Evolutionary conservation across 148 eudicot species (phyloP).

Genomic region (Arbutus unedo): DNA sequence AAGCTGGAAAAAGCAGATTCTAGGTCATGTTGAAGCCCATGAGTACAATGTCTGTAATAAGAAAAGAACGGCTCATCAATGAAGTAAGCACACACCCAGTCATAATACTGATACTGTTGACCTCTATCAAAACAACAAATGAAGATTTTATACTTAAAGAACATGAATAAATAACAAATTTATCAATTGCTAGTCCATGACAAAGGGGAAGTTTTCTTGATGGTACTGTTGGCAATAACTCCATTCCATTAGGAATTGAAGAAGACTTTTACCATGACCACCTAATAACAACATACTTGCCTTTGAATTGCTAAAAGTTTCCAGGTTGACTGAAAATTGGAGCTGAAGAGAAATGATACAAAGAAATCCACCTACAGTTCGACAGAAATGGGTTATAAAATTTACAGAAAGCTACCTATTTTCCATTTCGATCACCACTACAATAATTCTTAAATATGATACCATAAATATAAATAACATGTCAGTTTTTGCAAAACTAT

Average conservation of each 20-base stretch:
- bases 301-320: background rate
- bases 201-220: background rate
- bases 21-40: slow-evolving; percentile 99
- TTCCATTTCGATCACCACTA: background rate
- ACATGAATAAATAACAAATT: background rate
- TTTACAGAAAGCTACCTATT: background rate
- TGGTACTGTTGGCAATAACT: background rate
- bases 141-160: background rate
- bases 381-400: background rate
- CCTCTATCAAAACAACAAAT: background rate
- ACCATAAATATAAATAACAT: too few relatives aligned
- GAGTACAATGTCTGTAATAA: slow-evolving; percentile 80
- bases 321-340: background rate
- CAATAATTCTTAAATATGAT: too few relatives aligned
- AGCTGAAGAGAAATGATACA: background rate
- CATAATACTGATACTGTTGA: background rate
- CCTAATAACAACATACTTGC: background rate
- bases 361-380: background rate
- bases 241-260: background rate
- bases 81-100: background rate
- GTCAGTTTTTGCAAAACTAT: too few relatives aligned
- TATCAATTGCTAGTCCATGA: background rate
- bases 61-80: background rate
- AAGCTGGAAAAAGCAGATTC: slow-evolving; percentile 98
- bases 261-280: background rate